Conservation (phyloP, 2,329 filamentous ascomycete species). For the Trichoderma simmonsii region DNA sequence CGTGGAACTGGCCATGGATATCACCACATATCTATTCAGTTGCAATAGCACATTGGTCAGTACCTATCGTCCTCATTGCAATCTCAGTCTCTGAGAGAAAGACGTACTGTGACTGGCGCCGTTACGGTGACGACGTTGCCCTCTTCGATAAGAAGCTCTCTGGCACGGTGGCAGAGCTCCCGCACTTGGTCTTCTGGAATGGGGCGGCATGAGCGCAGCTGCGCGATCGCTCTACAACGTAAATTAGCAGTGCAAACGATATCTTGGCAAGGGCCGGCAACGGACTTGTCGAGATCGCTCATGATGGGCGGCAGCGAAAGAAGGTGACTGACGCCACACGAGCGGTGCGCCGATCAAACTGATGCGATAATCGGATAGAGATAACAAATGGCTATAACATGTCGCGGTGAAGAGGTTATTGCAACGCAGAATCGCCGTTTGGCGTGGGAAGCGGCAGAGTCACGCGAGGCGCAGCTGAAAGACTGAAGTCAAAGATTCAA, state of each 20-base stretch:
- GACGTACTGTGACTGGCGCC: slow-evolving; percentile 80
- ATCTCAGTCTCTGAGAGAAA: background rate
- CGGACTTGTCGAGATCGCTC: slow-evolving; percentile 91
- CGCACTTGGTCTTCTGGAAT: slow-evolving; percentile 95
- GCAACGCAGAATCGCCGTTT: background rate
- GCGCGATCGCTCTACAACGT: slow-evolving; percentile 75
- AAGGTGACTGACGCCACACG: slow-evolving; percentile 19
- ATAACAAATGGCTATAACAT: slow-evolving; percentile 26
- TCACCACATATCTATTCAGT: slow-evolving; percentile 78
- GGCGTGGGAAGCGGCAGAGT: background rate
- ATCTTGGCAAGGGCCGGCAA: slow-evolving; percentile 19
- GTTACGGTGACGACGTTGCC: slow-evolving; percentile 95
- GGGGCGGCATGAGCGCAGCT: slow-evolving; percentile 90
- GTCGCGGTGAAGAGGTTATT: slow-evolving; percentile 16
- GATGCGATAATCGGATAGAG: slow-evolving; percentile 18
- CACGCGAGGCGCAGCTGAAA: background rate
- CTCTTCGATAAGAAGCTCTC: slow-evolving; percentile 94
- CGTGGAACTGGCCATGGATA: slow-evolving; percentile 95
- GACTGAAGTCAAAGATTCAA: background rate
- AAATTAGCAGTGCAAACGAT: slow-evolving; percentile 9
- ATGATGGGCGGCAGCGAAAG: slow-evolving; percentile 46
- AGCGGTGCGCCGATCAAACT: slow-evolving; percentile 24
- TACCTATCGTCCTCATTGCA: background rate
- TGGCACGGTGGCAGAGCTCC: slow-evolving; percentile 94
- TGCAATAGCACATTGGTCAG: slow-evolving; percentile 4